A percentile compares a stretch with the other conserved stretches of the same genome.
phyloP scores from a whole-genome alignment of 2,329 filamentous ascomycete species.

The Cladosporium cucumerinum region DNA sequence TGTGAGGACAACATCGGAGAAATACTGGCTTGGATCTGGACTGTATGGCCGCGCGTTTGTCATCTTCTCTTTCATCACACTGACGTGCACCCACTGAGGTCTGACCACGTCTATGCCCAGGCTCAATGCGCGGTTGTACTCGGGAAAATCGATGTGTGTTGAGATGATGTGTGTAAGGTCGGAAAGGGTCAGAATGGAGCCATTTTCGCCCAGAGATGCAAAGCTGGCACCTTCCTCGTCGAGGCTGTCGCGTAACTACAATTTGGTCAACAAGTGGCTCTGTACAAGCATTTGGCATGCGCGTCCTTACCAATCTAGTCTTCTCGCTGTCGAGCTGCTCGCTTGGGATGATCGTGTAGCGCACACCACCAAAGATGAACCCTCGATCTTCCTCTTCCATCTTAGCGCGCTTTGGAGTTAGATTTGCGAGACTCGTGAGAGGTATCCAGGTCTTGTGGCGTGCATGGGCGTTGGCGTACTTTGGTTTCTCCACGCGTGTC shows the following conservation, averaged over 20 bases:
- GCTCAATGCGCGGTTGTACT: constrained; percentile 71
- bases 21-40: constrained; percentile 85
- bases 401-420: not conserved
- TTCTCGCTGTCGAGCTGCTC: constrained; percentile 27
- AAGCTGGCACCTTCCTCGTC: constrained; percentile 44
- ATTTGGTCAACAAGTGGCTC: not conserved
- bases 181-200: constrained; percentile 40
- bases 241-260: constrained; percentile 14
- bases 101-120: constrained; percentile 81
- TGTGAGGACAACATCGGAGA: constrained; percentile 77
- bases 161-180: constrained; percentile 65
- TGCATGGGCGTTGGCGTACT: not conserved
- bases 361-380: constrained; percentile 38
- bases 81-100: constrained; percentile 73
- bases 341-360: constrained; percentile 45
- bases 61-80: constrained; percentile 65
- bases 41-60: constrained; percentile 80
- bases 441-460: not conserved
- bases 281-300: not conserved
- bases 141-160: constrained; percentile 84
- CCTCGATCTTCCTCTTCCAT: constrained; percentile 11
- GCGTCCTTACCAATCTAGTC: not conserved
- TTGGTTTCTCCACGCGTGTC: not conserved
- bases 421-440: not conserved
- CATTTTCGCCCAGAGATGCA: constrained; percentile 39